These are phyloP conservation scores for Globisporangium canariense DNA, from an alignment of 352 stramenopile genomes.

Conservation along the genomic window DNA sequence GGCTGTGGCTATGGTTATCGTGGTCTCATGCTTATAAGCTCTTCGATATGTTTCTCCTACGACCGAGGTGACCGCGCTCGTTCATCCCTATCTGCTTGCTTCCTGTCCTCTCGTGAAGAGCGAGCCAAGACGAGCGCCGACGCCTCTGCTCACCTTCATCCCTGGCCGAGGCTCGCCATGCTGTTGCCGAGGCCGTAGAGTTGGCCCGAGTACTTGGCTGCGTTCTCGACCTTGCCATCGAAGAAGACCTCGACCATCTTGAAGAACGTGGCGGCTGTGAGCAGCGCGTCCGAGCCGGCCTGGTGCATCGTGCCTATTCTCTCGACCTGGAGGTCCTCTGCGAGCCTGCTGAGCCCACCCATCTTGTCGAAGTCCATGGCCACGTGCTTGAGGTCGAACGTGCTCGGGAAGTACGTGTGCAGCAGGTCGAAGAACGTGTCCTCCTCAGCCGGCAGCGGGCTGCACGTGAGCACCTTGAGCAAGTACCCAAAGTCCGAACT, in stretches of 20 bases:
- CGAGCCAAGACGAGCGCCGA: neutral
- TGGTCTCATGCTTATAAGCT: neutral
- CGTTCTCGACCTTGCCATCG: conserved; percentile 81
- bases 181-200: conserved; percentile 84
- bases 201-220: conserved; percentile 80
- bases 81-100: neutral
- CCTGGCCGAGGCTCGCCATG: conserved; percentile 34
- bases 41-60: neutral
- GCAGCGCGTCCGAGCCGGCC: conserved; percentile 95
- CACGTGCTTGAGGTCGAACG: conserved; percentile 99
- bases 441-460: conserved; percentile 85
- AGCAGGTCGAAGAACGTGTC: conserved; percentile 97
- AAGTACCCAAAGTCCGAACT: conserved; percentile 99
- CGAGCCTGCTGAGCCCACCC: conserved; percentile 95
- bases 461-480: conserved; percentile 95
- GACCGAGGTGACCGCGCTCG: conserved; percentile 1
- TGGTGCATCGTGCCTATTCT: conserved; percentile 99
- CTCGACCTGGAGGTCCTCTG: conserved; percentile 95
- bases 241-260: conserved; percentile 90
- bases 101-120: neutral
- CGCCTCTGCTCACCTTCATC: conserved; percentile 24
- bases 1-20: neutral
- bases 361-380: conserved; percentile 97
- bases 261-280: conserved; percentile 94
- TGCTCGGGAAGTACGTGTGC: conserved; percentile 97